These are phyloP conservation scores for Climacium dendroides DNA, from an alignment of 225 moss, liverwort and hornwort species.

Conservation along the genomic window DNA sequence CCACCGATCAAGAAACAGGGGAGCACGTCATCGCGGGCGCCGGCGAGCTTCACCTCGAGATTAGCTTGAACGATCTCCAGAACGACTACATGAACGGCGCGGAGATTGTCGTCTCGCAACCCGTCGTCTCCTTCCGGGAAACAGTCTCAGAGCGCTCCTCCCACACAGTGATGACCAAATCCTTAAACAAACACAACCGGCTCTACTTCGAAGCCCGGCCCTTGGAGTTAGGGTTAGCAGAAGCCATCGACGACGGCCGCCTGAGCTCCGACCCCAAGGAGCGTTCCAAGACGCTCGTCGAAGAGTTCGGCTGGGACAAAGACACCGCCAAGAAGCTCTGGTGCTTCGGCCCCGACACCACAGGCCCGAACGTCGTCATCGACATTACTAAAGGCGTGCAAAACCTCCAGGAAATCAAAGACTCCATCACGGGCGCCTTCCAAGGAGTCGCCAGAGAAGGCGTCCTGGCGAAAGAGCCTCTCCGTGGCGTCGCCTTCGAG, in stretches of 20 bases:
- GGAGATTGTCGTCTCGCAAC: neutral
- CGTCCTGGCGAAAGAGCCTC: conserved; percentile 6
- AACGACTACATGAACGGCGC: neutral
- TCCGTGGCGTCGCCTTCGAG: conserved; percentile 29
- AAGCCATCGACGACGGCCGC: conserved; percentile 16
- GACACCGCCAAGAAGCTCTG: conserved; percentile 30
- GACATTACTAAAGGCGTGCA: conserved; percentile 33
- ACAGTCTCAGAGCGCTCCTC: conserved; percentile 6
- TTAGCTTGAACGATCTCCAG: neutral
- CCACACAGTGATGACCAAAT: conserved; percentile 25
- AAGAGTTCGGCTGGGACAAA: conserved; percentile 32
- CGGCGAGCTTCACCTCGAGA: neutral
- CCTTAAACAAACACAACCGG: conserved; percentile 30
- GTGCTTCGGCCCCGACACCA: conserved; percentile 35
- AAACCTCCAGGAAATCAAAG: conserved; percentile 18
- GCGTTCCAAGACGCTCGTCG: neutral
- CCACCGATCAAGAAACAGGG: neutral
- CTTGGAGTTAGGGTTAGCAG: neutral
- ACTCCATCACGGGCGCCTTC: conserved; percentile 15
- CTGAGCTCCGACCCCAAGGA: conserved; percentile 8
- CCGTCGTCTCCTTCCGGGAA: conserved; percentile 29
- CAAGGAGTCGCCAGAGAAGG: conserved; percentile 16
- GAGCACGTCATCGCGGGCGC: neutral
- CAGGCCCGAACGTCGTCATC: conserved; percentile 22
- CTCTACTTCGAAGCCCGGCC: conserved; percentile 24